These are phyloP conservation scores for Melanogaster broomeanus DNA, from an alignment of 768 basidiomycete genomes.

Conservation along the genomic window DNA sequence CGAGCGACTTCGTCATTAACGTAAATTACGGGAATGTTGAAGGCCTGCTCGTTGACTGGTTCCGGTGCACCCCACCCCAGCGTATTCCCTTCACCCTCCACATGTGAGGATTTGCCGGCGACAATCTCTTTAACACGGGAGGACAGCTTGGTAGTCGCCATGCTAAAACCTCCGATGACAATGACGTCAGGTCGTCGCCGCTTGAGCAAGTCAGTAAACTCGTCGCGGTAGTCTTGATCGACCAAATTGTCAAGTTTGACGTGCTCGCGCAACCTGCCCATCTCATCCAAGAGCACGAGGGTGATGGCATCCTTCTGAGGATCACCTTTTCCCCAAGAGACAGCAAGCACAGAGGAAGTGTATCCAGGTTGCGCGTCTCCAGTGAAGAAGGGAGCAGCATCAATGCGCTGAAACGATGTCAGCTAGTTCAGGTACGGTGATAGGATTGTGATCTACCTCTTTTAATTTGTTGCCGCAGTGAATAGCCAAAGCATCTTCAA, in stretches of 20 bases:
- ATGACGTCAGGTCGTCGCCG: slow-evolving; percentile 86
- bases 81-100: slow-evolving; percentile 19
- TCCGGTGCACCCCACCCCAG: slow-evolving; percentile 28
- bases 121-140: slow-evolving; percentile 64
- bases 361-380: slow-evolving; percentile 69
- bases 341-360: slow-evolving; percentile 76
- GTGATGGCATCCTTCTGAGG: slow-evolving; percentile 88
- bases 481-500: slow-evolving; percentile 78
- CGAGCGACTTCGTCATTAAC: slow-evolving; percentile 91
- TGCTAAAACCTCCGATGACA: slow-evolving; percentile 85
- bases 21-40: slow-evolving; percentile 76
- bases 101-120: slow-evolving; percentile 26
- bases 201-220: slow-evolving; percentile 81
- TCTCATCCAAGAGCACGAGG: slow-evolving; percentile 83
- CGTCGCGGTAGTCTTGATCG: slow-evolving; percentile 64
- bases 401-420: slow-evolving; percentile 60
- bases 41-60: slow-evolving; percentile 42
- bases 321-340: slow-evolving; percentile 96
- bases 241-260: slow-evolving; percentile 85
- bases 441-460: slow-evolving; percentile 49
- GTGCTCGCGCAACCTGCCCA: slow-evolving; percentile 89
- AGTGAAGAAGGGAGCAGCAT: slow-evolving; percentile 74
- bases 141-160: slow-evolving; percentile 73
- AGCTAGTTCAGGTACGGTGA: slow-evolving; percentile 8
- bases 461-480: slow-evolving; percentile 69